Conservation (phyloP, 805 yeast species). For the Myxozyma vanderwaltii region DNA sequence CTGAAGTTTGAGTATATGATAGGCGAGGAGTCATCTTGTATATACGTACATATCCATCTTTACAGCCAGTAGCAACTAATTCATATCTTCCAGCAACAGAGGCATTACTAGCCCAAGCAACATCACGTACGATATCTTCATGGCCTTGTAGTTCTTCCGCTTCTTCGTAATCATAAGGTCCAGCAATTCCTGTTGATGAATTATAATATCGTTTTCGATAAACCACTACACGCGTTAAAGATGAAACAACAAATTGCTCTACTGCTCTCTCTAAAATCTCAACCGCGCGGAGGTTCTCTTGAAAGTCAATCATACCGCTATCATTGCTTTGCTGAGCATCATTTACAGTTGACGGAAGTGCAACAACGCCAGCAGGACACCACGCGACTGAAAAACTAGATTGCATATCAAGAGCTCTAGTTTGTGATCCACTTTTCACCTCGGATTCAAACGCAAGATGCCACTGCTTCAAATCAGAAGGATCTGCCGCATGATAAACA, state of each 20-base stretch:
- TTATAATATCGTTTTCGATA: conserved; percentile 51
- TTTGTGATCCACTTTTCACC: background rate
- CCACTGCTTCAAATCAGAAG: conserved; percentile 86
- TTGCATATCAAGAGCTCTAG: conserved; percentile 24
- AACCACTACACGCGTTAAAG: conserved; percentile 84
- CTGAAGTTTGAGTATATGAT: background rate
- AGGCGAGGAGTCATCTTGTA: conserved; percentile 57
- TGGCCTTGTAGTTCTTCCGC: conserved; percentile 68
- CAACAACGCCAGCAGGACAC: conserved; percentile 25
- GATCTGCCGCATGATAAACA: conserved; percentile 85
- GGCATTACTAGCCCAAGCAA: conserved; percentile 31
- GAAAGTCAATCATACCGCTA: background rate
- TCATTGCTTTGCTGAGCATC: background rate
- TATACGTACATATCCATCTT: conserved; percentile 88
- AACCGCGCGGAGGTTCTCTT: conserved; percentile 60
- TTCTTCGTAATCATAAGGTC: conserved; percentile 43
- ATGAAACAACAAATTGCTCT: conserved; percentile 81
- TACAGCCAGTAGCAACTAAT: conserved; percentile 90
- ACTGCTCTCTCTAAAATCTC: conserved; percentile 67
- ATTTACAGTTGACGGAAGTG: background rate
- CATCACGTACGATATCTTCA: conserved; percentile 27
- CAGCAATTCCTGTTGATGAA: background rate
- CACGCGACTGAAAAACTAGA: conserved; percentile 26
- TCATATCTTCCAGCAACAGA: conserved; percentile 69
- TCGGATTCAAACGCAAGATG: conserved; percentile 67